A percentile compares a stretch with the other conserved stretches of the same genome.
Conservation (phyloP, 345 rosid genomes). For the Capsella bursapastoris region DNA sequence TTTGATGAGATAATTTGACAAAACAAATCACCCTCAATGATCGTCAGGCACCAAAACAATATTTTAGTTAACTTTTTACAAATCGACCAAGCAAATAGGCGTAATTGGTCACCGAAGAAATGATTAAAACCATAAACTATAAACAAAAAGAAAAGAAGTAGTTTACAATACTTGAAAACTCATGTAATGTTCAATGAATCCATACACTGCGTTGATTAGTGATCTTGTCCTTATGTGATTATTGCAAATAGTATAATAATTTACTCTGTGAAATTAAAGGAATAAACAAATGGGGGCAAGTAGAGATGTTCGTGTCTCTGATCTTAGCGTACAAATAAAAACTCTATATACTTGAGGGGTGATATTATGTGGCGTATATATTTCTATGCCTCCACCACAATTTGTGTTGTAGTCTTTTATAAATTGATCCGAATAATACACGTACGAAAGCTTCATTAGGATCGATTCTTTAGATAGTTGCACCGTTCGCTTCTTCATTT, state of each 20-base stretch:
- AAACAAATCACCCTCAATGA: slow-evolving; percentile 29
- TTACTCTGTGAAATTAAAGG: slow-evolving; percentile 4
- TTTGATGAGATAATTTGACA: slow-evolving; percentile 23
- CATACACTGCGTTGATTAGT: slow-evolving; percentile 16
- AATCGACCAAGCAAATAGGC: slow-evolving; percentile 21
- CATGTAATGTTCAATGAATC: slow-evolving; percentile 44
- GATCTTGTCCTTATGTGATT: slow-evolving; percentile 37
- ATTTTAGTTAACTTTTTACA: slow-evolving; percentile 29
- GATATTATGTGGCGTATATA: slow-evolving; percentile 26
- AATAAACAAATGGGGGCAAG: slow-evolving; percentile 35
- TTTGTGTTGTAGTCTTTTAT: slow-evolving; percentile 2
- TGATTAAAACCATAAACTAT: slow-evolving; percentile 1
- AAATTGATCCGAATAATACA: slow-evolving; percentile 34
- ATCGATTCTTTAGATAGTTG: slow-evolving; percentile 34
- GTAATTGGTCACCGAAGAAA: slow-evolving; percentile 30
- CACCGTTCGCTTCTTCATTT: slow-evolving; percentile 13
- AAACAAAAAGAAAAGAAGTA: background rate
- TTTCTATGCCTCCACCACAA: slow-evolving; percentile 17
- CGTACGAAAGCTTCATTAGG: slow-evolving; percentile 35
- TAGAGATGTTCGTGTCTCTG: slow-evolving; percentile 37
- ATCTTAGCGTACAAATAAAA: slow-evolving; percentile 43
- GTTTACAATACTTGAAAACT: slow-evolving; percentile 6
- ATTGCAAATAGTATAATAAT: slow-evolving; percentile 9
- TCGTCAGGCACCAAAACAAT: slow-evolving; percentile 27
- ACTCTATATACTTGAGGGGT: background rate